Base-by-base conservation (phyloP, 345 rosid genomes). In the Eucalyptus pauciflora region DNA sequence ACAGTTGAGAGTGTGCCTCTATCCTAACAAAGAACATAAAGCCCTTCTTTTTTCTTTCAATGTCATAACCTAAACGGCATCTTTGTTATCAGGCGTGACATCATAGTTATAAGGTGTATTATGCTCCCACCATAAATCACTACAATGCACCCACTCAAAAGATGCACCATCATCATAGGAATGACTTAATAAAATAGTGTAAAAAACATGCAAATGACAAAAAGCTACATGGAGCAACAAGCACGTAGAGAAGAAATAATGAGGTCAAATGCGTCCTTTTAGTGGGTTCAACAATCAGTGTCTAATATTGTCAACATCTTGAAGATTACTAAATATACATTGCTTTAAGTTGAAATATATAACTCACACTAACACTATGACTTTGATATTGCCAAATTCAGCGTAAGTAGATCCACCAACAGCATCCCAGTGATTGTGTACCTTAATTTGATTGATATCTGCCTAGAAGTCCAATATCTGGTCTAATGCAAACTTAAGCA, bases 371-470 rank as follows among this genome's bases (percentile, higher is more conserved):
- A 97, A 98, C 87, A 97, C 99, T 52, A 98, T 96, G 90, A 97
- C 99, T 92, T 97, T 96, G 58, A 98, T 97, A 89, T 95, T 96
- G 85, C 99, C 99, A 89, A 97, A 95, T 92, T 97, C 99, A 51
- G 98, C 97, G 91, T 96, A 98, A 88, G 99, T 99, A 91, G 95
- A 97, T 54, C 99, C 99, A 50, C 97, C 93, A 88, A 99, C 99
- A 92, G 96, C 94, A 81, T 92, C 58, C 24, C 0, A 52, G 2
- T 52, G 10, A 52, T 52, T 4, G 0, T 52, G 9, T 52, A 33
- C 58, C 10, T 52, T 18, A 0, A 52, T 52, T 52, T 52, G 10
- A 52, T 52, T 52, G 1, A 52, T 52, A 52, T 18, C 0, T 52
- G 2, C 10, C 58, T 52, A 52, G 3, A 52, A 18, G 24, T 52